Percentiles rank a stretch among this genome's conserved stretches.
Conservation (phyloP, 2,329 filamentous ascomycete species). For the Metarhizium rileyi region DNA sequence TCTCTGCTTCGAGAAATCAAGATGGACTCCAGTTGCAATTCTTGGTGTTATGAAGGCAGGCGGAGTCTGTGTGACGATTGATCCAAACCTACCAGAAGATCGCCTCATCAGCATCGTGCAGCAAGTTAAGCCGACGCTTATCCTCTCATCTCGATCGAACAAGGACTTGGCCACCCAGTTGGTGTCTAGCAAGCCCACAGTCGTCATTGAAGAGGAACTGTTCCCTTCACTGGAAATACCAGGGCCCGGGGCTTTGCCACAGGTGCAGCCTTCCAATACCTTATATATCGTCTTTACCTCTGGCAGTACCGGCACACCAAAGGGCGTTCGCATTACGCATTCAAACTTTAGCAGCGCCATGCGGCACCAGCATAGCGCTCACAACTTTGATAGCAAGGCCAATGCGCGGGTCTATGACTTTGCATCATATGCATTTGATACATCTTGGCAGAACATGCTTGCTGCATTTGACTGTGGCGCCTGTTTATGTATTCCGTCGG, state of each 20-base stretch:
- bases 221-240: background rate
- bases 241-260: constrained; percentile 1
- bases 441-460: constrained; percentile 12
- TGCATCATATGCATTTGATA: constrained; percentile 15
- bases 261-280: constrained; percentile 7
- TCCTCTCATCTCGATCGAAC: constrained; percentile 12
- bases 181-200: background rate
- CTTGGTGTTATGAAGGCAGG: constrained; percentile 7
- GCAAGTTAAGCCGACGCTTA: constrained; percentile 9
- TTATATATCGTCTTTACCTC: constrained; percentile 34
- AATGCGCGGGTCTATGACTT: constrained; percentile 14
- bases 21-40: constrained; percentile 6
- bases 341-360: constrained; percentile 9
- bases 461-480: constrained; percentile 11
- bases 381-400: constrained; percentile 5
- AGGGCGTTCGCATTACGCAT: constrained; percentile 33
- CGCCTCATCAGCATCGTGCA: constrained; percentile 10
- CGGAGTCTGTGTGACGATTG: constrained; percentile 3
- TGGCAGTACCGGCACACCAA: constrained; percentile 26
- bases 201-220: constrained; percentile 2
- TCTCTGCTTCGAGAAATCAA: constrained; percentile 9
- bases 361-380: constrained; percentile 5
- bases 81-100: constrained; percentile 12
- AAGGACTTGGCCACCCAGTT: constrained; percentile 6
- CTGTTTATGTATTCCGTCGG: constrained; percentile 13